phyloP scores from a whole-genome alignment of 176 grass and related monocot genomes.

The Avena atlantica region DNA sequence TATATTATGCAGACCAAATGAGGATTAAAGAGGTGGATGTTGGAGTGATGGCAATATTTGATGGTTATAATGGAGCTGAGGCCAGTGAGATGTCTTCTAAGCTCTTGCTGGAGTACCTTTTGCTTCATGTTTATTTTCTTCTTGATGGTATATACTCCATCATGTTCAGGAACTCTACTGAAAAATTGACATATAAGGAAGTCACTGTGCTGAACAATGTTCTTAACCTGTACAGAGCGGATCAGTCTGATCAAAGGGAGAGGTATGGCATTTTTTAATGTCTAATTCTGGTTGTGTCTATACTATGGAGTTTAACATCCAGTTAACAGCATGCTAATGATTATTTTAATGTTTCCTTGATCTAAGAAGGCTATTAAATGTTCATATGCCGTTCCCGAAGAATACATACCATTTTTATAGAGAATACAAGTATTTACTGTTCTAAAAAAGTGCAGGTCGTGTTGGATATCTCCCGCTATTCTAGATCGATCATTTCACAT shows the following conservation, averaged over 20 bases:
- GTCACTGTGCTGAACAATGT: slow-evolving; percentile 54
- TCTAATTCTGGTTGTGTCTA: slow-evolving; percentile 25
- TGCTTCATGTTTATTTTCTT: slow-evolving; percentile 96
- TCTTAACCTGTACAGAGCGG: slow-evolving; percentile 45
- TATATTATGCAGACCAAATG: slow-evolving; percentile 56
- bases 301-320: not conserved
- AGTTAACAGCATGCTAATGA: slow-evolving; percentile 9
- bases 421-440: slow-evolving; percentile 15
- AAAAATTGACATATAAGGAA: slow-evolving; percentile 65
- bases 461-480: slow-evolving; percentile 55
- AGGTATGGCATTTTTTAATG: slow-evolving; percentile 41
- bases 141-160: slow-evolving; percentile 87
- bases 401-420: not conserved
- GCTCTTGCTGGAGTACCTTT: slow-evolving; percentile 85
- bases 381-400: not conserved
- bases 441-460: slow-evolving; percentile 59
- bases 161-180: slow-evolving; percentile 69
- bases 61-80: slow-evolving; percentile 92
- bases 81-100: slow-evolving; percentile 94
- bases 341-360: slow-evolving; percentile 15
- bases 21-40: slow-evolving; percentile 86
- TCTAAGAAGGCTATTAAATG: slow-evolving; percentile 15
- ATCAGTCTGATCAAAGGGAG: slow-evolving; percentile 23
- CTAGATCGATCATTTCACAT: slow-evolving; percentile 76
- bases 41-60: slow-evolving; percentile 88